Evolutionary conservation across 306 rosid species (phyloP).

Genomic region (Cicer bijugum): DNA sequence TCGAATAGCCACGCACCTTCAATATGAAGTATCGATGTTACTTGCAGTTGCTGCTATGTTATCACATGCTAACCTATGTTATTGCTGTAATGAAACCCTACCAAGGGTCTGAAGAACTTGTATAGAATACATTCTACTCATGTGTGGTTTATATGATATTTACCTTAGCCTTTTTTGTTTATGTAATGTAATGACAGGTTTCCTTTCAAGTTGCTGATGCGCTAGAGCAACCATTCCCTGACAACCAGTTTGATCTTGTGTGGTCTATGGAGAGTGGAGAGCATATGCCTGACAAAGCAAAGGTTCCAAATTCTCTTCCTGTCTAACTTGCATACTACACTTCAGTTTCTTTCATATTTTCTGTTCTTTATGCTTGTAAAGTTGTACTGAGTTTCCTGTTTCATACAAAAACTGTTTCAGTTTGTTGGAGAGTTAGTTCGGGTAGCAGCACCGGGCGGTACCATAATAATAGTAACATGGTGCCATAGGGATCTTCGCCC

Average conservation of each 20-base stretch:
- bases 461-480: constrained; percentile 88
- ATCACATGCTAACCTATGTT: not conserved
- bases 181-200: constrained; percentile 53
- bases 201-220: constrained; percentile 89
- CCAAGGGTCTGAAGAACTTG: not conserved
- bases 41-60: not conserved
- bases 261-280: constrained; percentile 99
- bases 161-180: not conserved
- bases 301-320: constrained; percentile 51
- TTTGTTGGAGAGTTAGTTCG: constrained; percentile 83
- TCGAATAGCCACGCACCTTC: not conserved
- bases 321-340: not conserved
- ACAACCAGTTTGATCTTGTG: constrained; percentile 75
- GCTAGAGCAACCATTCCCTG: constrained; percentile 78
- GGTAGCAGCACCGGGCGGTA: constrained; percentile 89
- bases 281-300: constrained; percentile 95
- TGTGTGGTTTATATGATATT: not conserved
- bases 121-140: not conserved
- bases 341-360: constrained; percentile 21
- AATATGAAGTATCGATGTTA: not conserved
- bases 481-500: constrained; percentile 88
- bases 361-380: not conserved
- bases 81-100: not conserved
- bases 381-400: constrained; percentile 14
- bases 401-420: constrained; percentile 47